A percentile compares a stretch with the other conserved stretches of the same genome.
phyloP scores from a whole-genome alignment of 139 green algal species.

The Mychonastes homosphaera region DNA sequence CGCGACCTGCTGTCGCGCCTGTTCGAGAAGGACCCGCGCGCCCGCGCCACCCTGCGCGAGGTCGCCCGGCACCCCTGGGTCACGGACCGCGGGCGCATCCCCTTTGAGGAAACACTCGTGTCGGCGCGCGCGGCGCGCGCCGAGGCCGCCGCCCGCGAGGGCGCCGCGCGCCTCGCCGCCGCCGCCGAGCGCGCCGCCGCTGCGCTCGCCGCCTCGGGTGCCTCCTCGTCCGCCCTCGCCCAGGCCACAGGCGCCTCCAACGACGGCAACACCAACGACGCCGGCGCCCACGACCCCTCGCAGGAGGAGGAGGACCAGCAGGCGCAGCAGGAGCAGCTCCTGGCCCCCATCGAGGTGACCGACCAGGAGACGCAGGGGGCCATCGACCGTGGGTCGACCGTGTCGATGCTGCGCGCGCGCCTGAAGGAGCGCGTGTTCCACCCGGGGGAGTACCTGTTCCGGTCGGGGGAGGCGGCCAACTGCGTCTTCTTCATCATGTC shows the following conservation, averaged over 20 bases:
- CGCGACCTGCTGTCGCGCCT: constrained; percentile 54
- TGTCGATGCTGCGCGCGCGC: constrained; percentile 30
- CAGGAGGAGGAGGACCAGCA: no score
- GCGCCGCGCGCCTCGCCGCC: background rate
- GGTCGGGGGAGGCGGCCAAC: constrained; percentile 31
- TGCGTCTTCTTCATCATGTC: constrained; percentile 44
- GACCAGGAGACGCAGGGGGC: constrained; percentile 25
- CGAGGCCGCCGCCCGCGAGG: no score
- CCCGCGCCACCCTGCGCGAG: constrained; percentile 46
- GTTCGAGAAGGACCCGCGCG: constrained; percentile 64
- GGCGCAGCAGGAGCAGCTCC: no score
- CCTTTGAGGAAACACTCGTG: no score
- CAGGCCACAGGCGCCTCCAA: no score
- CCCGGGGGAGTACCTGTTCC: constrained; percentile 32
- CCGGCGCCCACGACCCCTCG: background rate
- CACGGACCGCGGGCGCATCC: constrained; percentile 4
- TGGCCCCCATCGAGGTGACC: constrained; percentile 18
- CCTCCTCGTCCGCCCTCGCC: no score
- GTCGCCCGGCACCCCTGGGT: constrained; percentile 22
- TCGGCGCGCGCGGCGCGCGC: no score
- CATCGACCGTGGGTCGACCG: constrained; percentile 30
- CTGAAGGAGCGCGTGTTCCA: constrained; percentile 36
- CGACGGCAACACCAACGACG: background rate
- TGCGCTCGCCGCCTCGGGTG: no score
- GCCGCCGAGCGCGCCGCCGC: background rate